phyloP scores from a whole-genome alignment of 805 yeast genomes.

The Saitoella complicata region DNA sequence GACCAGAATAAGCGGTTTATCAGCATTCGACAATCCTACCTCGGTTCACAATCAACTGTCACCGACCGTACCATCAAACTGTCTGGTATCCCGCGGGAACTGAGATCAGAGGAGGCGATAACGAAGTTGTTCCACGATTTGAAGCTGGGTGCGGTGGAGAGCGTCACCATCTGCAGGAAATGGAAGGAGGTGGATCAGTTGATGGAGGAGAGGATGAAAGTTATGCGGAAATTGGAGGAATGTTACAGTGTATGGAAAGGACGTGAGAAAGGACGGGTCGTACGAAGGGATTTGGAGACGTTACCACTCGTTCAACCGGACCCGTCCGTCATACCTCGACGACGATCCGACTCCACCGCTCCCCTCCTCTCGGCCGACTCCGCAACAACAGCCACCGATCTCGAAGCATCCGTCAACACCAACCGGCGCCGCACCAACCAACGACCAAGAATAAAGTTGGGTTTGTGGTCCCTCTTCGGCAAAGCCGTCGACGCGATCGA shows the following conservation, averaged over 20 bases:
- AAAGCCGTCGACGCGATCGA: conserved; percentile 66
- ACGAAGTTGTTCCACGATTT: conserved; percentile 60
- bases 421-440: too few relatives aligned
- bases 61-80: conserved; percentile 80
- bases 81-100: conserved; percentile 73
- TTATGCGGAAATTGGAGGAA: conserved; percentile 26
- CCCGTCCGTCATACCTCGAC: background rate
- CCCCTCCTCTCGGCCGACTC: conserved; percentile 4
- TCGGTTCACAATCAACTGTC: conserved; percentile 72
- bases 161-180: conserved; percentile 67
- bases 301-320: too few relatives aligned
- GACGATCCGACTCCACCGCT: conserved; percentile 5
- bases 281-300: too few relatives aligned
- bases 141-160: conserved; percentile 64
- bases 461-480: conserved; percentile 50
- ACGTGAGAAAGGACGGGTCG: too few relatives aligned
- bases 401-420: too few relatives aligned
- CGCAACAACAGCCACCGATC: too few relatives aligned
- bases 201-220: conserved; percentile 38
- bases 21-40: conserved; percentile 53
- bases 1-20: conserved; percentile 62
- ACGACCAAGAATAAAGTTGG: conserved; percentile 49
- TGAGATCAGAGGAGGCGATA: conserved; percentile 55
- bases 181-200: conserved; percentile 63
- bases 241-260: too few relatives aligned